Conservation (phyloP, 768 basidiomycete species). For the Russula sp. region DNA sequence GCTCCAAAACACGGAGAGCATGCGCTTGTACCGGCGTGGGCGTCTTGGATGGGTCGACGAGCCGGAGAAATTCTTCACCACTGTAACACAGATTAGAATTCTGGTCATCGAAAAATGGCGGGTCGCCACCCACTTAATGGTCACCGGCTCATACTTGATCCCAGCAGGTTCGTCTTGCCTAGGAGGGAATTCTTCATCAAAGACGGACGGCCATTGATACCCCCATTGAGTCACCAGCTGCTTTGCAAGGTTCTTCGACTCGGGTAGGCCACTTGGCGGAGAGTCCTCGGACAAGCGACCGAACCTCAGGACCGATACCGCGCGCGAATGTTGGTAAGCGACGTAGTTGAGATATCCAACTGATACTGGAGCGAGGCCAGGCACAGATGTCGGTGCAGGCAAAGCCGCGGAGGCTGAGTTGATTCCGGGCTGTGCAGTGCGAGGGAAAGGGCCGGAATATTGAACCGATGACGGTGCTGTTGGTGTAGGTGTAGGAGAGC, state of each 20-base stretch:
- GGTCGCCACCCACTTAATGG: constrained; percentile 26
- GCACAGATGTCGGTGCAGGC: constrained; percentile 18
- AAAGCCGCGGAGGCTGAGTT: neutral
- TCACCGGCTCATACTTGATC: constrained; percentile 27
- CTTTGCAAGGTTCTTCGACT: constrained; percentile 32
- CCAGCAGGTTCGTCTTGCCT: constrained; percentile 21
- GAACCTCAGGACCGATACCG: constrained; percentile 23
- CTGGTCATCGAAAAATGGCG: neutral
- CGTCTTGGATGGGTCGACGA: constrained; percentile 24
- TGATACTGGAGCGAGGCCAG: constrained; percentile 22
- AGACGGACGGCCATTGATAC: constrained; percentile 44
- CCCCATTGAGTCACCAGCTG: constrained; percentile 38
- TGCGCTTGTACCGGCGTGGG: constrained; percentile 28
- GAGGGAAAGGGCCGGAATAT: neutral
- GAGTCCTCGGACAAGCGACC: constrained; percentile 33
- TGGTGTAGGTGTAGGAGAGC: neutral
- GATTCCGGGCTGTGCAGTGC: constrained; percentile 2
- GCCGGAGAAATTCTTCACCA: constrained; percentile 27
- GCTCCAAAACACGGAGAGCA: constrained; percentile 26
- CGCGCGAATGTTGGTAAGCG: constrained; percentile 20
- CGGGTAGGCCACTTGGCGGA: constrained; percentile 28
- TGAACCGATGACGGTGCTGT: neutral
- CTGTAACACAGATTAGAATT: constrained; percentile 14
- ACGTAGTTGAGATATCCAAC: constrained; percentile 25
- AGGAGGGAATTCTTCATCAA: constrained; percentile 38